Conservation (phyloP, 495 filamentous ascomycete genomes). For the Entonaema liquescens region DNA sequence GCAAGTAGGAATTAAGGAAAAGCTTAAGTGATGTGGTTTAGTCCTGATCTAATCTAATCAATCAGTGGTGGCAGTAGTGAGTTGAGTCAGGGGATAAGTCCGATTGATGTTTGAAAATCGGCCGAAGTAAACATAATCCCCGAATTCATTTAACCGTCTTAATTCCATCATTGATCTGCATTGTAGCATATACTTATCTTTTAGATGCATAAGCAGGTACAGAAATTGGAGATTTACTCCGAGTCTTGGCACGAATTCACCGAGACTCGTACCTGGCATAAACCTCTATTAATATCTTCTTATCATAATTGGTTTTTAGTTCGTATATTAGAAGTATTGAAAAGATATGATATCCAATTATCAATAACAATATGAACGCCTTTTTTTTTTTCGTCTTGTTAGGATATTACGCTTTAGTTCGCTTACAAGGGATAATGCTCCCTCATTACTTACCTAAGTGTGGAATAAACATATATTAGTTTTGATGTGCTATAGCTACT, state of each 20-base stretch:
- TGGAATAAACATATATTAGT: no score
- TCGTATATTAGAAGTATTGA: no score
- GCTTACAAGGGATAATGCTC: neutral
- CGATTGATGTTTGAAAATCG: neutral
- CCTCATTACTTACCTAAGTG: no score
- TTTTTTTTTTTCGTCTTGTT: no score
- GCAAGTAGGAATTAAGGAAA: neutral
- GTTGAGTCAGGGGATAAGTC: conserved; percentile 1
- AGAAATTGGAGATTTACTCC: neutral
- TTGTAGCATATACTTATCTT: no score
- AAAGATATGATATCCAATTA: no score
- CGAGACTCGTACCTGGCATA: neutral
- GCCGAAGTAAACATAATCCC: neutral
- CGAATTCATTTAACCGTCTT: neutral
- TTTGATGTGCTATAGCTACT: no score
- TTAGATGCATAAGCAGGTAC: neutral
- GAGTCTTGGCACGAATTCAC: neutral
- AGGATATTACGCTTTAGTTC: neutral
- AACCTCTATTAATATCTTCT: no score
- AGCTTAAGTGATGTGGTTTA: neutral
- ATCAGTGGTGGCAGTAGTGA: conserved; percentile 13
- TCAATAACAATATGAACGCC: no score
- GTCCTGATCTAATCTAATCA: conserved; percentile 25
- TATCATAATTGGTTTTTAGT: no score
- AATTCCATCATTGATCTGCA: no score